phyloP scores from a whole-genome alignment of 805 yeast genomes.

The Candida insectorum region DNA sequence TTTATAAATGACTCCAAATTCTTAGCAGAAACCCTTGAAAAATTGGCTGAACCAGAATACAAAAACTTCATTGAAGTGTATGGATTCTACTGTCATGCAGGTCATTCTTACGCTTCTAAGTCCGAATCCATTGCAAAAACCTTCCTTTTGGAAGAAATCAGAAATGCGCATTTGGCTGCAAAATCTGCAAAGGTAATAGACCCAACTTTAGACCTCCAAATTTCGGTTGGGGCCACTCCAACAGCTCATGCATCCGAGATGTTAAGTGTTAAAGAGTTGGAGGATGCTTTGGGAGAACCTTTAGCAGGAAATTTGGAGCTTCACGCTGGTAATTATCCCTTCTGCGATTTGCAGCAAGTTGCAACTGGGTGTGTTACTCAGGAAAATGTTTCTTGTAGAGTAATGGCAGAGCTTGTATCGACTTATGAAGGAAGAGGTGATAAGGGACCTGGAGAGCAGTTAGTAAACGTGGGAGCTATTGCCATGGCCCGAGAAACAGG shows the following conservation, averaged over 20 bases:
- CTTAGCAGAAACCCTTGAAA: constrained; percentile 32
- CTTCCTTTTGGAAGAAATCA: constrained; percentile 53
- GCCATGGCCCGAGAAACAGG: constrained; percentile 66
- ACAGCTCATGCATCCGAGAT: constrained; percentile 59
- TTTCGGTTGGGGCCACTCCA: constrained; percentile 83
- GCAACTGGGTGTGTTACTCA: constrained; percentile 61
- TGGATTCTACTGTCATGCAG: constrained; percentile 80
- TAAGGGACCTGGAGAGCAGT: constrained; percentile 52
- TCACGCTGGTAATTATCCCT: constrained; percentile 79
- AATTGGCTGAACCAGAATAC: constrained; percentile 20
- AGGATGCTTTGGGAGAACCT: constrained; percentile 14
- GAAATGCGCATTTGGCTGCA: constrained; percentile 54
- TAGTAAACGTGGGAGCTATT: constrained; percentile 71
- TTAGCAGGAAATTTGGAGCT: constrained; percentile 52
- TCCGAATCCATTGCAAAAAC: constrained; percentile 44
- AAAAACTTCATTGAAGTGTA: constrained; percentile 40
- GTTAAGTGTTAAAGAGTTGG: constrained; percentile 19
- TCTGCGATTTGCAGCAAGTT: constrained; percentile 75
- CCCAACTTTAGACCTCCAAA: constrained; percentile 36
- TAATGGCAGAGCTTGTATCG: constrained; percentile 55
- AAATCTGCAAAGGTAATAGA: constrained; percentile 30
- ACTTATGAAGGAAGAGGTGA: constrained; percentile 54
- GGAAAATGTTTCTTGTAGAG: constrained; percentile 61
- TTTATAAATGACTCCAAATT: constrained; percentile 25
- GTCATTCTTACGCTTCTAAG: constrained; percentile 61